Evolutionary conservation across 805 yeast species (phyloP), one percentile per base, ranked within the genome.

Genomic region (Vanderwaltozyma verrucispora): DNA sequence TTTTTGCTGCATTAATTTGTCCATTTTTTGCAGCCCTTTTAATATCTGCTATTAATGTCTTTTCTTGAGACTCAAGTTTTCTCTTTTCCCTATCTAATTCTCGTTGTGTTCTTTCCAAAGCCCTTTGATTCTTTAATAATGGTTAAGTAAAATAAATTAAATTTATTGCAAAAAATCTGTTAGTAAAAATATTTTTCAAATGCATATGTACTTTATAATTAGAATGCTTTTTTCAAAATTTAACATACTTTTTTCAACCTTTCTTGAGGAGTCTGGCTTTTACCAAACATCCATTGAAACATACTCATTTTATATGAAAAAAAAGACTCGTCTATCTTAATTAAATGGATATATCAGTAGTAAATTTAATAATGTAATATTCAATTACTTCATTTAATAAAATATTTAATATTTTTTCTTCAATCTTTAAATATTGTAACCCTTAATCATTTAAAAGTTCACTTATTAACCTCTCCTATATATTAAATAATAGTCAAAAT

Each of bases 231-330:
- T n/a, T n/a, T n/a, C n/a, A n/a, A n/a, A n/a, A n/a, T 23, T 11
- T 19, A 10, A 53, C 68, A 37, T 51, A 67, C 72, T 52, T 77
- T 89, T 45, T 96, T 77, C 56, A 92, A 74, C 59, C 87, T 73
- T 63, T 92, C 98, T 57, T 88, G 96, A 10, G 98, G 97, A 33
- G 97, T 86, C 45, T 82, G 65, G 56, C 80, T 75, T 69, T 86
- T 84, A 9, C 98, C 98, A 64, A 92, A 92, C 20, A 84, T 86
- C 97, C 97, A 92, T 53, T 88, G 94, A 47, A 92, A 74, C 50
- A 80, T 56, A 50, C 74, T 73, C 82, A 77, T 76, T 12, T 8
- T n/a, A n/a, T n/a, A n/a, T n/a, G n/a, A n/a, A n/a, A n/a, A n/a
- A n/a, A n/a, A n/a, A n/a, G n/a, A n/a, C n/a, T n/a, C n/a, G n/a